Evolutionary conservation across 441 rosid genomes (phyloP), one percentile per base, ranked within the genome.

Genomic region (Rhodomyrtus psidioides): DNA sequence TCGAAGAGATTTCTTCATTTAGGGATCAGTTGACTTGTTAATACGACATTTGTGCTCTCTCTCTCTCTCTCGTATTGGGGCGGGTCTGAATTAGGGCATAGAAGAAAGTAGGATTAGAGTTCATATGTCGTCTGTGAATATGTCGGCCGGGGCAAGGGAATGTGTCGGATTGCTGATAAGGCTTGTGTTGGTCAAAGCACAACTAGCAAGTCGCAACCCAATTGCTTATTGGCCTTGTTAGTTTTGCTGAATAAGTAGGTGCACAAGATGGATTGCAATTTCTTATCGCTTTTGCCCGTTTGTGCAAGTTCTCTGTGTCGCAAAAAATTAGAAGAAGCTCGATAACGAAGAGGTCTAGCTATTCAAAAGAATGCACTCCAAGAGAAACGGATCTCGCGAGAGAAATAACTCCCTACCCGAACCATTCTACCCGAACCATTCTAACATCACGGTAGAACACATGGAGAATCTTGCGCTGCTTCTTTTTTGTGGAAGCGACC

Each of bases 1-100:
- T 97, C 46, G 97, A 97, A 88, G 92, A 94, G 90, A 96, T 96
- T 54, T 94, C 96, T 58, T 90, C 95, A 13, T 90, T 91, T 54
- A 91, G 94, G 84, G 93, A 96, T 89, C 96, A 89, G 76, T 30
- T 93, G 84, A 92, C 94, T 16, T 95, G 94, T 79, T 95, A 86
- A 85, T 19, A 44, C 39, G 59, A 39, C 55, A 21, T 59, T 6
- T 14, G 6, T 39, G 2, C 54, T 19, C 27, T 34, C n/a, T 30
- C 83, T 24, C 70, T 44, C 53, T 56, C 65, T 56, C 62, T 12
- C 60, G 6, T 8, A 4, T 21, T 30, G 75, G 9, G 24, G 70
- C 24, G 28, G 7, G 55, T 9, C 44, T 17, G 42, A 17, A 5
- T 12, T 74, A 46, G 51, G 51, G 82, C 55, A 12, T 12, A 70